A percentile compares a stretch with the other conserved stretches of the same genome.
phyloP scores from a whole-genome alignment of 2,329 filamentous ascomycete genomes.

The Hortaea sp. region DNA sequence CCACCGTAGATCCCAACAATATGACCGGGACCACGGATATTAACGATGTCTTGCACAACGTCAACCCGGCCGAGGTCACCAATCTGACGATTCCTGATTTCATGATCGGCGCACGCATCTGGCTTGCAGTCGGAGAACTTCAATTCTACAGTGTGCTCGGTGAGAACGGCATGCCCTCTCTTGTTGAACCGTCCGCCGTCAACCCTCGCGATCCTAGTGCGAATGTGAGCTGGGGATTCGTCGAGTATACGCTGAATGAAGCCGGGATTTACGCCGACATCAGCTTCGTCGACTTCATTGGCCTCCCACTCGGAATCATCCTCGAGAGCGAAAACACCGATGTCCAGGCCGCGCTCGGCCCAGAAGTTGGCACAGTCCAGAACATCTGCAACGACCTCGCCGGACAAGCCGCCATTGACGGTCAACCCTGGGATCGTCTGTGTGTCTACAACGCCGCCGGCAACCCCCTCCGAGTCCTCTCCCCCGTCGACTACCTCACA shows the following conservation, averaged over 20 bases:
- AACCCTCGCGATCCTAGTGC: slow-evolving; percentile 30
- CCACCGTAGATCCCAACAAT: background rate
- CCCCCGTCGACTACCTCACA: slow-evolving; percentile 33
- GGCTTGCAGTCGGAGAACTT: slow-evolving; percentile 36
- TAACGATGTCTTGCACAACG: background rate
- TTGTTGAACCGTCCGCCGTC: slow-evolving; percentile 42
- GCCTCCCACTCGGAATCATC: slow-evolving; percentile 36
- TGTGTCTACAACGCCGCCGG: slow-evolving; percentile 33
- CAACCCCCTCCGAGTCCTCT: slow-evolving; percentile 30
- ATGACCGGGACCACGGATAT: background rate
- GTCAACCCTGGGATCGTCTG: slow-evolving; percentile 52
- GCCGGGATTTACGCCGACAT: slow-evolving; percentile 33
- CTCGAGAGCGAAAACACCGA: slow-evolving; percentile 40
- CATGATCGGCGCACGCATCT: slow-evolving; percentile 35
- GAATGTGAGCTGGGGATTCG: slow-evolving; percentile 34
- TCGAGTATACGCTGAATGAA: slow-evolving; percentile 39
- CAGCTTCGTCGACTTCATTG: slow-evolving; percentile 21
- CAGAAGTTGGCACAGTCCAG: slow-evolving; percentile 46
- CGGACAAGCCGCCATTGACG: slow-evolving; percentile 45
- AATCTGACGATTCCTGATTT: slow-evolving; percentile 33
- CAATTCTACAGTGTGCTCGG: slow-evolving; percentile 33
- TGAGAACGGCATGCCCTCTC: slow-evolving; percentile 19
- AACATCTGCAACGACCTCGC: slow-evolving; percentile 45
- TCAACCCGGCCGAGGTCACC: background rate
- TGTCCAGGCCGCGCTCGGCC: slow-evolving; percentile 46